These are phyloP conservation scores for Talaromyces adpressus DNA, from an alignment of 495 filamentous ascomycete species.

Conservation along the genomic window DNA sequence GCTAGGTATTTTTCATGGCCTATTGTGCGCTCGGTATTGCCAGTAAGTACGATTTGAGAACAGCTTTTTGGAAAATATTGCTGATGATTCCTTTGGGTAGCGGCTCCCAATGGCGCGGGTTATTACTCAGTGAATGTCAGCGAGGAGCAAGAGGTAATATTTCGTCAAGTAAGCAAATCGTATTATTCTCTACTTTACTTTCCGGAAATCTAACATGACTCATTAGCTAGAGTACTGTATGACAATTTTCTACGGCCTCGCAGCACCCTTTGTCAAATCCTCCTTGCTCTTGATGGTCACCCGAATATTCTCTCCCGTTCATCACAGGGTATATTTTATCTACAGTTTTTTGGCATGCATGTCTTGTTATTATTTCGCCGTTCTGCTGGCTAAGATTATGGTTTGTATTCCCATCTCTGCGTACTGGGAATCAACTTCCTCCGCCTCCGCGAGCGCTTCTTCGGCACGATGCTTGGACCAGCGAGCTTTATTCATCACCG, in stretches of 20 bases:
- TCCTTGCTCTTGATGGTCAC: constrained; percentile 41
- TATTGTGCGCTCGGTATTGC: constrained; percentile 30
- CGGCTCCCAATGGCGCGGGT: constrained; percentile 32
- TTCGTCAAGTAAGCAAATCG: constrained; percentile 20
- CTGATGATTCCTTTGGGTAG: constrained; percentile 13
- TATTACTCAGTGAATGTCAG: constrained; percentile 22
- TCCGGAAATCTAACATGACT: constrained; percentile 4
- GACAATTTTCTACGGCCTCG: constrained; percentile 41
- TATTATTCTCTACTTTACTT: background rate
- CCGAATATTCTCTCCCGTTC: constrained; percentile 39
- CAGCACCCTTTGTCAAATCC: constrained; percentile 39
- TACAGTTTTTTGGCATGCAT: constrained; percentile 36
- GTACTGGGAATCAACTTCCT: constrained; percentile 20
- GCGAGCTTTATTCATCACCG: constrained; percentile 34
- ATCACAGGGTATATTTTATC: constrained; percentile 31
- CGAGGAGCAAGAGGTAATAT: constrained; percentile 13
- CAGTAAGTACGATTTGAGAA: constrained; percentile 16
- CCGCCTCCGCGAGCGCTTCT: background rate
- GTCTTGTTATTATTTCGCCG: constrained; percentile 25
- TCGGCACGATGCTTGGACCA: constrained; percentile 32
- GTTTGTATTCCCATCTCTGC: constrained; percentile 28
- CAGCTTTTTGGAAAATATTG: too few relatives aligned
- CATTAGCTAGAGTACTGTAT: constrained; percentile 19
- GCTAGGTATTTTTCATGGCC: constrained; percentile 27
- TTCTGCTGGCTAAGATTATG: constrained; percentile 25